Evolutionary conservation across 2,329 filamentous ascomycete genomes (phyloP).

Genomic region (Phyllosticta paracitricarpa): DNA sequence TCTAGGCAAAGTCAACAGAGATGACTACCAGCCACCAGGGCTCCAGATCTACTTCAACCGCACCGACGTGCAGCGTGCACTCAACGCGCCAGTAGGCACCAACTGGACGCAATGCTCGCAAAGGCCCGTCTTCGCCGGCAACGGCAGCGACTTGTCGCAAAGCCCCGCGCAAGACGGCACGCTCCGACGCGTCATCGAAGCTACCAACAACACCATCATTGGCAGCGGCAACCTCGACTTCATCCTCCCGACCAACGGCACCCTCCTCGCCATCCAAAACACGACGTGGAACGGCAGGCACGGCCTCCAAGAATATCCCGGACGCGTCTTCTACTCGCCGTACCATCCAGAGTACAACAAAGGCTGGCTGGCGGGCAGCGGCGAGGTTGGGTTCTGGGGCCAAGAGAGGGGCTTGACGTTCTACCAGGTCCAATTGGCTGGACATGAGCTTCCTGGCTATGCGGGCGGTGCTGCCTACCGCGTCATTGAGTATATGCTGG

Average conservation of each 20-base stretch:
- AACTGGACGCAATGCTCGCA: slow-evolving; percentile 34
- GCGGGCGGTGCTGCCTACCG: slow-evolving; percentile 33
- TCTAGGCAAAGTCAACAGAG: slow-evolving; percentile 28
- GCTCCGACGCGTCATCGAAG: slow-evolving; percentile 40
- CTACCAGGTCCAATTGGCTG: slow-evolving; percentile 32
- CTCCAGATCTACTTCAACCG: slow-evolving; percentile 42
- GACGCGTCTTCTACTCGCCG: slow-evolving; percentile 32
- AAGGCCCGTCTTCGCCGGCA: slow-evolving; percentile 31
- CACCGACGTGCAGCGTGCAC: slow-evolving; percentile 39
- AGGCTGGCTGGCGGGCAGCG: slow-evolving; percentile 30
- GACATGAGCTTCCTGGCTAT: slow-evolving; percentile 35
- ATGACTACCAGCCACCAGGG: slow-evolving; percentile 31
- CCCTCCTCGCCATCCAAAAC: slow-evolving; percentile 43
- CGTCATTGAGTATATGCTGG: slow-evolving; percentile 34
- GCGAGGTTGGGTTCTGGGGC: slow-evolving; percentile 32
- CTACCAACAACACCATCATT: slow-evolving; percentile 43
- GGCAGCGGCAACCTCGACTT: slow-evolving; percentile 40
- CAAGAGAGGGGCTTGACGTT: slow-evolving; percentile 37
- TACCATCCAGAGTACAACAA: slow-evolving; percentile 34
- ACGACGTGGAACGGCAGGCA: slow-evolving; percentile 43
- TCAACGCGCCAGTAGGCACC: slow-evolving; percentile 36
- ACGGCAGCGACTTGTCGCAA: slow-evolving; percentile 24
- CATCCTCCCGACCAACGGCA: slow-evolving; percentile 41
- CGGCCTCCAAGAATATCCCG: slow-evolving; percentile 36
- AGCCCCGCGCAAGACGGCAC: slow-evolving; percentile 32